Percentiles rank a stretch among this genome's conserved stretches.
These are phyloP conservation scores for Tolypocladium guangdongense DNA, from an alignment of 2,329 filamentous ascomycete species.

Conservation along the genomic window DNA sequence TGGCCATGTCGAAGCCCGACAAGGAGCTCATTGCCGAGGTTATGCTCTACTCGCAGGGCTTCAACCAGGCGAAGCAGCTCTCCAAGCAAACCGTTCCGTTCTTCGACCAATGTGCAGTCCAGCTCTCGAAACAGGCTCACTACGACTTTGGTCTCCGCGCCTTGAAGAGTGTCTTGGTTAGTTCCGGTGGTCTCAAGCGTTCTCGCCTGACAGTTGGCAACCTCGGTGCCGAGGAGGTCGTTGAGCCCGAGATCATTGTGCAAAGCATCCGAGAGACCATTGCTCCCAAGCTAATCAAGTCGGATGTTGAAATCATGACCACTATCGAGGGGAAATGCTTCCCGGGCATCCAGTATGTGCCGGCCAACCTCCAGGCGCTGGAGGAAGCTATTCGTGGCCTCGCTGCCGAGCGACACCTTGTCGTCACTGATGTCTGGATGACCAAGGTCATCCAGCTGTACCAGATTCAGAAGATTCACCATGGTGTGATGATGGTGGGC, in stretches of 20 bases:
- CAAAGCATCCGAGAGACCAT: constrained; percentile 98
- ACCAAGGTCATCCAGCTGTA: constrained; percentile 94
- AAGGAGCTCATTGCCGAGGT: constrained; percentile 99
- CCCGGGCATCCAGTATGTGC: constrained; percentile 85
- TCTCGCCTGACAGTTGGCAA: constrained; percentile 54
- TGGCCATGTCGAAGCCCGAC: constrained; percentile 99
- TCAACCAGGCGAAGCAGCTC: constrained; percentile 87
- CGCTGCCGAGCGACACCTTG: constrained; percentile 74
- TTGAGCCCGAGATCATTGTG: constrained; percentile 95
- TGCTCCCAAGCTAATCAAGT: constrained; percentile 88
- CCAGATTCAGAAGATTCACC: constrained; percentile 95
- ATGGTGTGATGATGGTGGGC: constrained; percentile 99
- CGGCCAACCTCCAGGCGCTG: constrained; percentile 72
- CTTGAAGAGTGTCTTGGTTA: constrained; percentile 95
- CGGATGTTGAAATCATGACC: constrained; percentile 82
- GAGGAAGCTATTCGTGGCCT: constrained; percentile 72
- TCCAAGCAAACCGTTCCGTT: constrained; percentile 96
- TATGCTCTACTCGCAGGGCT: constrained; percentile 99
- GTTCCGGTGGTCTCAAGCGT: constrained; percentile 91
- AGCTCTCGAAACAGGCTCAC: constrained; percentile 90
- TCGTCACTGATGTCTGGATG: constrained; percentile 92
- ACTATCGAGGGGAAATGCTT: constrained; percentile 77
- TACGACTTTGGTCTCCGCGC: constrained; percentile 98
- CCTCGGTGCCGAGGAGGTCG: constrained; percentile 55
- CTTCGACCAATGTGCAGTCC: constrained; percentile 79